These are phyloP conservation scores for Taphrina sp. DNA, from an alignment of 1,139 yeast genomes.

Conservation along the genomic window DNA sequence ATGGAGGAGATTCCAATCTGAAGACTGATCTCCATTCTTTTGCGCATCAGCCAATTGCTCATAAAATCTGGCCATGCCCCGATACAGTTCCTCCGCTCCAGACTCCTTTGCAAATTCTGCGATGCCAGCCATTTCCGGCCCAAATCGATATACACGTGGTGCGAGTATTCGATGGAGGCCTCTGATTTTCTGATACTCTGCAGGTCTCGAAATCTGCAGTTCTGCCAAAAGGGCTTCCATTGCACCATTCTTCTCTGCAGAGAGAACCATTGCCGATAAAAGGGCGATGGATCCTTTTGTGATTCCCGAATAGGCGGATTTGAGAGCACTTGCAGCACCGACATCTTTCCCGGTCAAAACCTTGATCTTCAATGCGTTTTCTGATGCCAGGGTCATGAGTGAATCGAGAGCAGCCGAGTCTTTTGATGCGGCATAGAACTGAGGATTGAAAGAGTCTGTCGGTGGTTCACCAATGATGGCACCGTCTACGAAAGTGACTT, in stretches of 20 bases:
- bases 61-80: background rate
- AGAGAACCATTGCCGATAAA: background rate
- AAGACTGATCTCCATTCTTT: no score
- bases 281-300: background rate
- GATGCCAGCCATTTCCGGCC: background rate
- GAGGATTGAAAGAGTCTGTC: background rate
- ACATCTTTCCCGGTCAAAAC: background rate
- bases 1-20: no score
- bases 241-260: background rate
- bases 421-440: background rate
- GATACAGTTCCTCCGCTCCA: background rate
- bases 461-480: background rate
- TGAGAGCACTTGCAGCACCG: background rate
- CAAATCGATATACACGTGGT: background rate
- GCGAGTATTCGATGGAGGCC: background rate
- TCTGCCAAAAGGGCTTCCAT: background rate
- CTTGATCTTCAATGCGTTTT: background rate
- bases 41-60: background rate
- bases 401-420: background rate
- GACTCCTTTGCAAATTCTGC: background rate
- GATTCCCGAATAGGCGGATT: background rate
- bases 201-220: background rate
- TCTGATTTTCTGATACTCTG: background rate
- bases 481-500: background rate
- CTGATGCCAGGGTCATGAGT: background rate